Conservation (phyloP, 495 filamentous ascomycete species). For the Trichocladium uniseriatum region DNA sequence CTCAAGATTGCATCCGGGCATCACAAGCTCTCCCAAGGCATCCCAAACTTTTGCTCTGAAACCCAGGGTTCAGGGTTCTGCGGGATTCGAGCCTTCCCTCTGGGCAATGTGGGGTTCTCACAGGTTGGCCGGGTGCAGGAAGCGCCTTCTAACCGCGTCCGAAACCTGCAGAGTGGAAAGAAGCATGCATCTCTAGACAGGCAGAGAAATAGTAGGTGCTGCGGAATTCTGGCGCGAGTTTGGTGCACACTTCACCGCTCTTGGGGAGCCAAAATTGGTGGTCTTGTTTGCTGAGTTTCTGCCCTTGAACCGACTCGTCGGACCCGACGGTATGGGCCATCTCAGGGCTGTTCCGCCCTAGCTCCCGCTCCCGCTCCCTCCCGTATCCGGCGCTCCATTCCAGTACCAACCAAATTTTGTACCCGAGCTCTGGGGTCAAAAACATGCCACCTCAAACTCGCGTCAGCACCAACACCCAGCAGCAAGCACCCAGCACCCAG, state of each 20-base stretch:
- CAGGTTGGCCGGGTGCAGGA: too few species aligned
- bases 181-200: too few species aligned
- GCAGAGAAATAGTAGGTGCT: too few species aligned
- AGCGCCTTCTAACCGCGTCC: too few species aligned
- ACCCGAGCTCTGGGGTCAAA: too few species aligned
- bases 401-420: neutral
- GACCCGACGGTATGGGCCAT: neutral
- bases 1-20: too few species aligned
- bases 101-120: too few species aligned
- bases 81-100: neutral
- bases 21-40: neutral
- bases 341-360: constrained; percentile 1
- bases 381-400: constrained; percentile 8
- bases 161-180: neutral
- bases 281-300: neutral
- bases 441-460: too few species aligned
- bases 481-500: neutral
- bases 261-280: neutral
- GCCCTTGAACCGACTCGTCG: neutral
- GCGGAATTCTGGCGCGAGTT: too few species aligned
- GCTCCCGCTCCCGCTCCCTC: constrained; percentile 10
- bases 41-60: neutral
- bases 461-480: too few species aligned
- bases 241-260: neutral
- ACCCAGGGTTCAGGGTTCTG: constrained; percentile 4